Evolutionary conservation across 495 filamentous ascomycete genomes (phyloP).

Genomic region (Xylaria palmicola): DNA sequence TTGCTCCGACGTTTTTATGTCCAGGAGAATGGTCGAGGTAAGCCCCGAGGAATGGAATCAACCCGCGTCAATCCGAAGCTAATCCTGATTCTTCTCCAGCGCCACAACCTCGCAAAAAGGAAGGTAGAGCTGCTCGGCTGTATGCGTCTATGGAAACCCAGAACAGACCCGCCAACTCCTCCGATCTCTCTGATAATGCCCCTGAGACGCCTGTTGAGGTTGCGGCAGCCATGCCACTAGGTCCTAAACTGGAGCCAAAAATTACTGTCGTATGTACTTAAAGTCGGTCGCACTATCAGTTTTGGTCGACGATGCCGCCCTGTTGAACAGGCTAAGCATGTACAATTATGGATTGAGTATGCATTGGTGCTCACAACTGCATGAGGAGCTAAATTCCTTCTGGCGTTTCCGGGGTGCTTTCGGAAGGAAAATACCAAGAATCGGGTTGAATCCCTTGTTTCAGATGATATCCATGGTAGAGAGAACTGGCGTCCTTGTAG

Average conservation of each 20-base stretch:
- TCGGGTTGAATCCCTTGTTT: constrained; percentile 8
- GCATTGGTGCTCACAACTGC: constrained; percentile 13
- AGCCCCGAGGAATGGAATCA: constrained; percentile 6
- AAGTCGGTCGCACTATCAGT: not conserved
- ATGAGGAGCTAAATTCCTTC: not conserved
- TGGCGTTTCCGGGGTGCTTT: constrained; percentile 14
- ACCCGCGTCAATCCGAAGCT: not conserved
- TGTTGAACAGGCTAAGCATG: not conserved
- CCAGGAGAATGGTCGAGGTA: constrained; percentile 90
- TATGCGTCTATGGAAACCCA: constrained; percentile 42
- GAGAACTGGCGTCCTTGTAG: not conserved
- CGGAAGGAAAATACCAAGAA: constrained; percentile 3
- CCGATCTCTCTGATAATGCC: constrained; percentile 20
- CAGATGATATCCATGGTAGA: not conserved
- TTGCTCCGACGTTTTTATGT: constrained; percentile 90
- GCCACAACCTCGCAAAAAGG: constrained; percentile 52
- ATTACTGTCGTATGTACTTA: constrained; percentile 4
- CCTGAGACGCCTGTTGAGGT: constrained; percentile 18
- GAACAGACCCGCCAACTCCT: constrained; percentile 14
- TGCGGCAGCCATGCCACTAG: constrained; percentile 8
- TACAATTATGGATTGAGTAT: constrained; percentile 12
- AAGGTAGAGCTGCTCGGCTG: constrained; percentile 49
- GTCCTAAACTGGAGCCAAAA: not conserved
- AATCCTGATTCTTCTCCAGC: constrained; percentile 32
- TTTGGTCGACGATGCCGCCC: not conserved